phyloP scores from a whole-genome alignment of 768 basidiomycete species.

The Agrocybe pediades region DNA sequence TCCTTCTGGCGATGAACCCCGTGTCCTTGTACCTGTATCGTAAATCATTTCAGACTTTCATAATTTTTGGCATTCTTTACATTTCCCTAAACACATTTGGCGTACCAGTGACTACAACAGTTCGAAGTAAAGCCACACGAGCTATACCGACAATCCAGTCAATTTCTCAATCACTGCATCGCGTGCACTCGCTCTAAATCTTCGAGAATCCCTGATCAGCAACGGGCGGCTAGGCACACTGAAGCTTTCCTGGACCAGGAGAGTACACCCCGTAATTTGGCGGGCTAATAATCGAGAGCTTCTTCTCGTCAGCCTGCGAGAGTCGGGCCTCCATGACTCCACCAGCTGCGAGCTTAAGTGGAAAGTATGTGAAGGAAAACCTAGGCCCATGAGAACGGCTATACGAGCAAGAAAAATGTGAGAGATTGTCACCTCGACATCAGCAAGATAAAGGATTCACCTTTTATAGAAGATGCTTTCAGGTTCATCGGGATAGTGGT shows the following conservation, averaged over 20 bases:
- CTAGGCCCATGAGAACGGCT: slow-evolving; percentile 43
- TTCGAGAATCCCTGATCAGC: slow-evolving; percentile 31
- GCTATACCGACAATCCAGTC: too few species aligned
- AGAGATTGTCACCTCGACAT: background rate
- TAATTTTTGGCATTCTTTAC: too few species aligned
- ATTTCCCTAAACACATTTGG: too few species aligned
- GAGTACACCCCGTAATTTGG: slow-evolving; percentile 38
- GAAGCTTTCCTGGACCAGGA: slow-evolving; percentile 40
- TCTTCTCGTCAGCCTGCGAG: slow-evolving; percentile 26
- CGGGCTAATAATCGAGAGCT: slow-evolving; percentile 34
- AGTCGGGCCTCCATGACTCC: slow-evolving; percentile 35
- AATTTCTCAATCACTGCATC: too few species aligned
- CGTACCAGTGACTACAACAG: too few species aligned
- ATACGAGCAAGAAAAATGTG: background rate
- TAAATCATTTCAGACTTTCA: too few species aligned
- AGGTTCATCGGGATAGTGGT: slow-evolving; percentile 31
- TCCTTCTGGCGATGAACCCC: too few species aligned
- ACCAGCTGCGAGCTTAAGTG: slow-evolving; percentile 41
- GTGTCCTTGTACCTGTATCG: too few species aligned
- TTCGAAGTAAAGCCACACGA: too few species aligned
- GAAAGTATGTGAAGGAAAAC: slow-evolving; percentile 43
- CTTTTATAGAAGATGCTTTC: slow-evolving; percentile 29
- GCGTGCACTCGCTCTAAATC: background rate
- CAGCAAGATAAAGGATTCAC: too few species aligned
- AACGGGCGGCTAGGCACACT: slow-evolving; percentile 26